Evolutionary conservation across 495 filamentous ascomycete species (phyloP), one percentile per base, ranked within the genome.

Genomic region (Aspergillus hancockii): DNA sequence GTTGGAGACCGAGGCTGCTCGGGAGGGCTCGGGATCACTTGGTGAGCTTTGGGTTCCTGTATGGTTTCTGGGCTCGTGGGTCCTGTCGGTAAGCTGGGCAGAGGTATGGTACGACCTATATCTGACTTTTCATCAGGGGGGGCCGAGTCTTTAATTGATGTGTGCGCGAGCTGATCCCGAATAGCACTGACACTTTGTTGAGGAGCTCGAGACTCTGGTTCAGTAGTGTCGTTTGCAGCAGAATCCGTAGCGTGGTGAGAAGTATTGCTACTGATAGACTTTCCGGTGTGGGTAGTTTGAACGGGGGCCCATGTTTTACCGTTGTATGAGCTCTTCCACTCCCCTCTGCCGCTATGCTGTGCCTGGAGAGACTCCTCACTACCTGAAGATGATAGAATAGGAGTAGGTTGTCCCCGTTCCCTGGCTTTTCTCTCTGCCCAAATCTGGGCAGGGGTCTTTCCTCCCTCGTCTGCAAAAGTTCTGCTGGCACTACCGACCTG

Each of bases 361-460:
- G 78, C 77, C 30, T 77, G 71, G 36, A 92, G 73, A 22, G 86
- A 73, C 40, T 75, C 67, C 3, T 76, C 67, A 23, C 74, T 68
- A 0, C 72, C 64, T 14, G 70, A 59, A 14, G 66, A 45, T n/a
- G 77, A 47, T 32, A 71, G 49, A 36, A 66, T 65, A 49, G 67
- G 67, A 28, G 75, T 72, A 47, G 77, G 77, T 47, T 76, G 32
- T 70, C 86, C 89, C 19, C 87, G 81, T 67, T 96, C 89, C 54
- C 85, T 84, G 23, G 89, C 91, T 77, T 97, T 98, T 73, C 90
- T 95, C 75, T 99, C 94, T 0, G 93, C 93, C 94, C 94, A 99
- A 18, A 96, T 71, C 69, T 99, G 94, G 22, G 95, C 92, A 18
- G 94, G 94, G 7, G 94, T 97, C 76, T 98, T 99, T 49, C 92